These are phyloP conservation scores for Lipomyces oligophaga DNA, from an alignment of 805 yeast species.

Conservation along the genomic window DNA sequence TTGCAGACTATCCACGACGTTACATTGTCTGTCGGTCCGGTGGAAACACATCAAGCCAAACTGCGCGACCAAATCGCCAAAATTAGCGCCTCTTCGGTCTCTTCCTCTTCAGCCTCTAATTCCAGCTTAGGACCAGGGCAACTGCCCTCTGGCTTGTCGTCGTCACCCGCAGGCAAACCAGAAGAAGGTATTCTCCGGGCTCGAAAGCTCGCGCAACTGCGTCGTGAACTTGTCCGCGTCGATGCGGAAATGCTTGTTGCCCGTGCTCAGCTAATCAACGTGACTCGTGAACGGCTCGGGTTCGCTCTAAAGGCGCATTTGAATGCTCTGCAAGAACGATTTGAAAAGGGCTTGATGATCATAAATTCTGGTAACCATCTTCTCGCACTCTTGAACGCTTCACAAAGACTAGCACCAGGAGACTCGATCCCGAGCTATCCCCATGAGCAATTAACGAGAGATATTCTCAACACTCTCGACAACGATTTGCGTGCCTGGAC, in stretches of 20 bases:
- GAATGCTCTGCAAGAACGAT: slow-evolving; percentile 78
- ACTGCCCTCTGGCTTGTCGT: background rate
- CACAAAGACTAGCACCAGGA: slow-evolving; percentile 16
- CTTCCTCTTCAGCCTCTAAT: background rate
- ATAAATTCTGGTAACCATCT: slow-evolving; percentile 89
- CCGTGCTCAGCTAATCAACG: slow-evolving; percentile 84
- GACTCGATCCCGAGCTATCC: slow-evolving; percentile 8
- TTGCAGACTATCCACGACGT: slow-evolving; percentile 77
- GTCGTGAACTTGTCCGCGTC: slow-evolving; percentile 86
- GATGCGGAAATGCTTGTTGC: slow-evolving; percentile 91
- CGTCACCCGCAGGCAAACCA: slow-evolving; percentile 37
- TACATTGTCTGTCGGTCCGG: slow-evolving; percentile 83
- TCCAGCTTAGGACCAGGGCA: background rate
- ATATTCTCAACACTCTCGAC: slow-evolving; percentile 13
- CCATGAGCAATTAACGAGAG: slow-evolving; percentile 14
- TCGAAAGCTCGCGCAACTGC: slow-evolving; percentile 72
- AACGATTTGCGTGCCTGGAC: slow-evolving; percentile 22
- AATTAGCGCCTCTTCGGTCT: slow-evolving; percentile 2
- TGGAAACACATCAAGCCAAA: slow-evolving; percentile 75
- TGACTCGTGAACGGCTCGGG: slow-evolving; percentile 81
- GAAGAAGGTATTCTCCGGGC: background rate
- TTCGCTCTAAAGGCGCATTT: slow-evolving; percentile 81
- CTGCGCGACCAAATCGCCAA: slow-evolving; percentile 77
- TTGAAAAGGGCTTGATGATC: slow-evolving; percentile 79
- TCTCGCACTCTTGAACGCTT: slow-evolving; percentile 66